phyloP scores from a whole-genome alignment of 176 grass and related monocot genomes.

The Phyllostachys edulis region DNA sequence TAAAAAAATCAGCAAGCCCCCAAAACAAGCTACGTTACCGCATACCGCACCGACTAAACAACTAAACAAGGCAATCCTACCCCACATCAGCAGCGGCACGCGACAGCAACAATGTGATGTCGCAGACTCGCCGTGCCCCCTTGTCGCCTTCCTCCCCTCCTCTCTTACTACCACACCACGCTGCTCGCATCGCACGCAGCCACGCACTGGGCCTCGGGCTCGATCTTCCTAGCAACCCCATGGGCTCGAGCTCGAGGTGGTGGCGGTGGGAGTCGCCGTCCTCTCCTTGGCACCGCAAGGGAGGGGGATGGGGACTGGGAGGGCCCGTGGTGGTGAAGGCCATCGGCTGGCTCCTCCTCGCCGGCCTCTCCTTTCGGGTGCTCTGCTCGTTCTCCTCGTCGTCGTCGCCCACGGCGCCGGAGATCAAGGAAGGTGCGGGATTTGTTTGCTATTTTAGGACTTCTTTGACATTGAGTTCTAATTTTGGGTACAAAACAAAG shows the following conservation, averaged over 20 bases:
- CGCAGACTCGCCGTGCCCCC: not conserved
- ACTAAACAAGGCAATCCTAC: too few relatives aligned
- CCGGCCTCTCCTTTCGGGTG: conserved; percentile 50
- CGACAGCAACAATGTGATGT: too few relatives aligned
- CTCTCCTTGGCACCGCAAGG: conserved; percentile 35
- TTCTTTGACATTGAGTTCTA: not conserved
- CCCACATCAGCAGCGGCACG: too few relatives aligned
- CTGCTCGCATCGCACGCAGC: not conserved
- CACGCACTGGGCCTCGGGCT: not conserved
- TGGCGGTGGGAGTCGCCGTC: conserved; percentile 28
- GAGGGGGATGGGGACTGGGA: conserved; percentile 19
- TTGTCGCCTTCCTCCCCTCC: not conserved
- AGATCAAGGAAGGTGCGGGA: conserved; percentile 29
- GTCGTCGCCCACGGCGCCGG: not conserved
- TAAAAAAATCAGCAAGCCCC: too few relatives aligned
- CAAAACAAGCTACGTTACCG: too few relatives aligned
- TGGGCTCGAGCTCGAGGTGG: conserved; percentile 41
- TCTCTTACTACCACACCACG: not conserved
- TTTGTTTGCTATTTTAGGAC: conserved; percentile 4
- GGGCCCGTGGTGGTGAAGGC: conserved; percentile 42
- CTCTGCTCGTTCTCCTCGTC: conserved; percentile 51
- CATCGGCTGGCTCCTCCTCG: conserved; percentile 50
- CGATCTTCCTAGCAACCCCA: not conserved
- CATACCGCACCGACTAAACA: too few relatives aligned
- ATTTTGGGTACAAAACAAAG: not conserved